Evolutionary conservation across 2,329 filamentous ascomycete genomes (phyloP), one percentile per base, ranked within the genome.

Genomic region (Fusarium equiseti): DNA sequence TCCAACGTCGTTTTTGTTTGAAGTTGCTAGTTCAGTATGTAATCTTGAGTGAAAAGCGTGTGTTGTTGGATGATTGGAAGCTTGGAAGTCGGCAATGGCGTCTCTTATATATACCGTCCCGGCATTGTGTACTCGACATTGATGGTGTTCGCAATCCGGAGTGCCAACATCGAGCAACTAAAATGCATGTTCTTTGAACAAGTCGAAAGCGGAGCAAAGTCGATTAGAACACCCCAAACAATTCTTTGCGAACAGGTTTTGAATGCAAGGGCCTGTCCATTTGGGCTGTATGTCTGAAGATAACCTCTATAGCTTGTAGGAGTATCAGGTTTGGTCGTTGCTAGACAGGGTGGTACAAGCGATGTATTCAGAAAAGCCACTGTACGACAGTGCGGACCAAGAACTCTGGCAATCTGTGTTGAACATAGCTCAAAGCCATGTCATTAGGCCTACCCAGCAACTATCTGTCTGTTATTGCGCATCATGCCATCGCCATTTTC

Each of bases 1-100:
- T 49, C 38, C 26, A 64, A 49, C 44, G 63, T 53, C 45, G 27
- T 40, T 50, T 15, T 24, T 43, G 22, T 29, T 35, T 31, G 31
- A 38, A 22, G 10, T 38, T 40, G 26, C 18, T n/a, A 31, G n/a
- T 22, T 13, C 27, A 45, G 26, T 20, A 35, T 43, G 32, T 40
- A 10, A 20, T 45, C 27, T 11, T 16, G 27, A 13, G 11, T 18
- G 11, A n/a, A 26, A 43, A 11, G 18, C 15, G 24, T 18, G 13
- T 13, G 24, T 13, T 51, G 20, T 11, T 64, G 29, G 8, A 13
- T 15, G 8, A 27, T 44, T 8, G 9, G 13, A 32, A 20, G 10
- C 5, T 18, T 15, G 5, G 8, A 32, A 49, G 42, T 13, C 24
- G 31, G 9, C 24, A 44, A 38, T n/a, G 32, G 11, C 26, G 16